Evolutionary conservation across 768 basidiomycete species (phyloP).

Genomic region (Psilocybe tampanensis): DNA sequence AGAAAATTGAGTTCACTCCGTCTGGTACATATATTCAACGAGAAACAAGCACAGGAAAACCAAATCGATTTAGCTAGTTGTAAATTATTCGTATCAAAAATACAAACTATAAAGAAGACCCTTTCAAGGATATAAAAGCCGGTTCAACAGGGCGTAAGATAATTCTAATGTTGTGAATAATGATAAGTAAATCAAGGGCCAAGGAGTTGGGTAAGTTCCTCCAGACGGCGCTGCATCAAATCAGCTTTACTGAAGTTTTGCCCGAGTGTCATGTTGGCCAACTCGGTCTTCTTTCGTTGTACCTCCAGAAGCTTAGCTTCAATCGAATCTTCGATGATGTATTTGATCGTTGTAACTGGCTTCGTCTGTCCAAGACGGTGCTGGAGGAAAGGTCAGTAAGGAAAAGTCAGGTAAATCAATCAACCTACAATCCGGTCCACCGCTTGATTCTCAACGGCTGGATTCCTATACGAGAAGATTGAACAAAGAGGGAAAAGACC

Average conservation of each 20-base stretch:
- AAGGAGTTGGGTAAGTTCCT: conserved; percentile 83
- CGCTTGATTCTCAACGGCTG: conserved; percentile 96
- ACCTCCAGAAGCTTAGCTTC: conserved; percentile 92
- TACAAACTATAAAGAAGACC: conserved; percentile 13
- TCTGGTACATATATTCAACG: too few species aligned
- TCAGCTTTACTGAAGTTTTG: conserved; percentile 88
- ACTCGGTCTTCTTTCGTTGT: conserved; percentile 90
- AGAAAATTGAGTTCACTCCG: too few species aligned
- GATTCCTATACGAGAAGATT: conserved; percentile 65
- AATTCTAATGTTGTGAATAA: conserved; percentile 29
- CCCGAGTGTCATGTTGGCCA: conserved; percentile 93
- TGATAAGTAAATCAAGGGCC: conserved; percentile 35
- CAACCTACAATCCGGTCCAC: conserved; percentile 91
- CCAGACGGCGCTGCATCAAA: conserved; percentile 82
- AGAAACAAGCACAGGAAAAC: conserved; percentile 3
- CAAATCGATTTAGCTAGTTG: neutral
- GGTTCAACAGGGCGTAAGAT: conserved; percentile 22
- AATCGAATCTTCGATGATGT: conserved; percentile 94
- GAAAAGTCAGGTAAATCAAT: neutral
- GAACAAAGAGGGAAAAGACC: conserved; percentile 6
- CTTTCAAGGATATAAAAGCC: conserved; percentile 20
- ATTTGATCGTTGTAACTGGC: conserved; percentile 88
- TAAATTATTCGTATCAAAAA: conserved; percentile 12
- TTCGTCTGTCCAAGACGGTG: conserved; percentile 95
- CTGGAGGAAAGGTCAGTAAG: conserved; percentile 37